Percentiles rank a stretch among this genome's conserved stretches.
Conservation (phyloP, 352 stramenopile genomes). For the Pythium phragmiticola region DNA sequence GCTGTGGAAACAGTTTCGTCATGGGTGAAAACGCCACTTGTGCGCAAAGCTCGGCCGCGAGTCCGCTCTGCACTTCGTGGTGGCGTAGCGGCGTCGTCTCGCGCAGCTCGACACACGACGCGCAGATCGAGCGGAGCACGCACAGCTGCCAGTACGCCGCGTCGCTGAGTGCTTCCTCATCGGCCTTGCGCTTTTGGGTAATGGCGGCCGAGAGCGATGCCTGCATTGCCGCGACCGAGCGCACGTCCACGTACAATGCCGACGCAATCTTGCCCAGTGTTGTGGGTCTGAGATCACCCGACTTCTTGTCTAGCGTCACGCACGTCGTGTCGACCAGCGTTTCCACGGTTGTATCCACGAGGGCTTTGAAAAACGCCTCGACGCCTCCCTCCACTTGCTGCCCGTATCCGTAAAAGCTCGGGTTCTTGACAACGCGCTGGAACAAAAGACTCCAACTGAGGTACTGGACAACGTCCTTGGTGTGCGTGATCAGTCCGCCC, state of each 20-base stretch:
- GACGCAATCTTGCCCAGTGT: slow-evolving; percentile 91
- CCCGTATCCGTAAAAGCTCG: slow-evolving; percentile 92
- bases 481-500: slow-evolving; percentile 84
- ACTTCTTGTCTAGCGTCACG: slow-evolving; percentile 50
- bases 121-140: slow-evolving; percentile 54
- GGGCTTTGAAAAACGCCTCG: slow-evolving; percentile 75
- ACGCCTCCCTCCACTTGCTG: slow-evolving; percentile 39
- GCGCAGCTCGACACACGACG: slow-evolving; percentile 90
- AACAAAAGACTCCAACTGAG: slow-evolving; percentile 98
- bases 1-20: slow-evolving; percentile 46
- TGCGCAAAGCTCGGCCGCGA: slow-evolving; percentile 50
- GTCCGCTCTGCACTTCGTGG: slow-evolving; percentile 93
- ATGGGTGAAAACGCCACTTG: slow-evolving; percentile 64
- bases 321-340: slow-evolving; percentile 89
- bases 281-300: slow-evolving; percentile 67
- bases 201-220: slow-evolving; percentile 32
- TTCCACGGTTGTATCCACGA: slow-evolving; percentile 73
- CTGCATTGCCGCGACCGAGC: slow-evolving; percentile 79
- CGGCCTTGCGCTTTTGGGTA: slow-evolving; percentile 12
- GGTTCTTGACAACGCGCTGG: slow-evolving; percentile 94
- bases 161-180: slow-evolving; percentile 10
- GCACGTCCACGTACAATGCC: slow-evolving; percentile 96
- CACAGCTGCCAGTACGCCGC: slow-evolving; percentile 23
- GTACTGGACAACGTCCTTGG: slow-evolving; percentile 93
- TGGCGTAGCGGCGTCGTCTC: slow-evolving; percentile 95